Evolutionary conservation across 202 grass and related monocot genomes (phyloP), one percentile per base, ranked within the genome.

Genomic region (Schoenoplectus triqueter): DNA sequence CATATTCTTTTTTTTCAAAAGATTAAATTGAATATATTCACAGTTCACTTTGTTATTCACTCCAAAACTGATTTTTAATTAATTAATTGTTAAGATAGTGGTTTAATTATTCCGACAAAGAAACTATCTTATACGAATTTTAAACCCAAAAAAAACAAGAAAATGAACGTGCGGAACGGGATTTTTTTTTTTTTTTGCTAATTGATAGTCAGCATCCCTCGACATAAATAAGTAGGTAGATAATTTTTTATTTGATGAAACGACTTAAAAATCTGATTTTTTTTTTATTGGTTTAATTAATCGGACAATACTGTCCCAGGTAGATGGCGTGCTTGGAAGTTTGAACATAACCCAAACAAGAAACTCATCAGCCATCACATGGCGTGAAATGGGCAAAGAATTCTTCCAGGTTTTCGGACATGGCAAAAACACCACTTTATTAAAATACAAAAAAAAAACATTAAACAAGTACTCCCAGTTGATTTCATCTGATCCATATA

Each of bases 371-470:
- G 42, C 54, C 13, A 70, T 70, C 48, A 59, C 61, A 83, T 59
- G 81, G 48, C 65, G 48, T 40, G 22, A 83, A 83, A 83, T 8
- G 5, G 3, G 81, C 81, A 83, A 70, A 56, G 13, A 82, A 82
- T 67, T 82, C 80, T 1, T 81, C 79, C 79, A 81, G 48, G n/a
- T 66, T 81, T 59, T 65, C 60, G 18, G n/a, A 64, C 78, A 15
- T 51, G 7, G 3, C 4, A 59, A 59, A 59, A 11, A 59, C 13
- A 56, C 47, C n/a, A 20, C 19, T 73, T 51, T 73, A 4, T 49
- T 49, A 50, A 73, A 10, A 19, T 15, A 73, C 31, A 31, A 31
- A 31, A 31, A n/a, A 50, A 51, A 71, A 11, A 65, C 63, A 65
- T 64, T 31, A 56, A 56, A 47, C 17, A 50, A 48, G 20, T 57